phyloP scores from a whole-genome alignment of 2,329 filamentous ascomycete genomes.

The Nothomitra cinnamomea region DNA sequence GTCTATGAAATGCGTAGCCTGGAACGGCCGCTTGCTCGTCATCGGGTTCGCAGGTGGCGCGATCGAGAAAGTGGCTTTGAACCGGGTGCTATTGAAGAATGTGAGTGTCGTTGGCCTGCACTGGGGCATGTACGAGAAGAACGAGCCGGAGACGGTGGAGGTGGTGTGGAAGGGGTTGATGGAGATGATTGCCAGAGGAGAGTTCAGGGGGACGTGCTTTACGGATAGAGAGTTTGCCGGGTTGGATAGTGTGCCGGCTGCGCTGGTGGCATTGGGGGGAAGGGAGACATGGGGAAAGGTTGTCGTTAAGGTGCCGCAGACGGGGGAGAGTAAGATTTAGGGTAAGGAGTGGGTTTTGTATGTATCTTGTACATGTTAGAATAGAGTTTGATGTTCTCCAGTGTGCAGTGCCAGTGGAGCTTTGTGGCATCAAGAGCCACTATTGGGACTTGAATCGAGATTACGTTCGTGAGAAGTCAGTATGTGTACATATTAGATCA shows the following conservation, averaged over 20 bases:
- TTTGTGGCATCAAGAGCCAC: no score
- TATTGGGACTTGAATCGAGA: no score
- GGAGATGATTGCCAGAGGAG: slow-evolving; percentile 56
- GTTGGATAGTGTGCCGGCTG: slow-evolving; percentile 59
- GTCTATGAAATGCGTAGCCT: slow-evolving; percentile 79
- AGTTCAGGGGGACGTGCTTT: slow-evolving; percentile 70
- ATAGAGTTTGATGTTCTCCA: no score
- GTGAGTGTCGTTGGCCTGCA: slow-evolving; percentile 78
- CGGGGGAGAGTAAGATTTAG: slow-evolving; percentile 28
- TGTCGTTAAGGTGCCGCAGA: slow-evolving; percentile 67
- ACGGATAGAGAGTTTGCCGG: slow-evolving; percentile 69
- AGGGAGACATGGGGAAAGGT: slow-evolving; percentile 94
- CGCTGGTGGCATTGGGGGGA: slow-evolving; percentile 59
- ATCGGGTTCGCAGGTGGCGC: slow-evolving; percentile 75
- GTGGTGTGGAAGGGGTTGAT: slow-evolving; percentile 73
- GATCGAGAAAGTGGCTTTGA: slow-evolving; percentile 86
- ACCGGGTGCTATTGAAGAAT: slow-evolving; percentile 86
- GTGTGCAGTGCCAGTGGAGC: no score
- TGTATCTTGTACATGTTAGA: no score
- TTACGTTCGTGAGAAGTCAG: no score
- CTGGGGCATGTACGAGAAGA: slow-evolving; percentile 70
- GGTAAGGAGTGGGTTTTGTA: neutral
- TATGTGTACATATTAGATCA: no score
- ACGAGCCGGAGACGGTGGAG: slow-evolving; percentile 53
- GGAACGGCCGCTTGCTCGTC: slow-evolving; percentile 78